Percentiles rank a stretch among this genome's conserved stretches.
Evolutionary conservation across 192 early-diverging fungal species (phyloP).

Genomic region (Jimgerdemannia lactiflua): DNA sequence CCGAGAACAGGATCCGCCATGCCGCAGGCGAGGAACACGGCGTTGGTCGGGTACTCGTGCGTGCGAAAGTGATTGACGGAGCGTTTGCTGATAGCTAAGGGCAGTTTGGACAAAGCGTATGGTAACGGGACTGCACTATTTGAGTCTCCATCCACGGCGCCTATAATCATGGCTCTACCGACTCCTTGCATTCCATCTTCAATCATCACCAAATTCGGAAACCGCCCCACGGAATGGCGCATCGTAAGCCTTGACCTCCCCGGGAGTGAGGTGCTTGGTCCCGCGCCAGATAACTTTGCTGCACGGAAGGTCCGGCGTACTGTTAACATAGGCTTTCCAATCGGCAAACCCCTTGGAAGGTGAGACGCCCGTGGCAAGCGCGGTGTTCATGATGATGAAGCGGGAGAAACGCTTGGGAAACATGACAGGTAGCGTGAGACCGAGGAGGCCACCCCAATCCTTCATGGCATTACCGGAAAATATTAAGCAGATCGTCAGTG

Average conservation of each 20-base stretch:
- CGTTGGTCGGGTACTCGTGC: neutral
- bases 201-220: constrained; percentile 1
- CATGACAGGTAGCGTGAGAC: neutral
- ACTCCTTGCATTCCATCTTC: neutral
- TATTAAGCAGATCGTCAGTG: too few species aligned
- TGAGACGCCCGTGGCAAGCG: neutral
- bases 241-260: neutral
- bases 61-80: too few species aligned
- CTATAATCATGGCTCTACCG: neutral
- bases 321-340: neutral
- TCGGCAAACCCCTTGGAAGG: neutral
- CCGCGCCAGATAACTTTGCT: neutral
- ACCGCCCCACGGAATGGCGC: neutral
- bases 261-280: neutral
- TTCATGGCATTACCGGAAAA: too few species aligned
- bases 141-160: neutral
- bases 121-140: neutral
- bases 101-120: too few species aligned
- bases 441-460: neutral
- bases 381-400: neutral
- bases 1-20: neutral
- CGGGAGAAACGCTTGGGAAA: neutral
- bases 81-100: too few species aligned
- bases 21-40: neutral
- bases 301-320: neutral